Percentiles rank a stretch among this genome's conserved stretches.
Evolutionary conservation across 345 rosid species (phyloP).

Genomic region (Brassica incana): DNA sequence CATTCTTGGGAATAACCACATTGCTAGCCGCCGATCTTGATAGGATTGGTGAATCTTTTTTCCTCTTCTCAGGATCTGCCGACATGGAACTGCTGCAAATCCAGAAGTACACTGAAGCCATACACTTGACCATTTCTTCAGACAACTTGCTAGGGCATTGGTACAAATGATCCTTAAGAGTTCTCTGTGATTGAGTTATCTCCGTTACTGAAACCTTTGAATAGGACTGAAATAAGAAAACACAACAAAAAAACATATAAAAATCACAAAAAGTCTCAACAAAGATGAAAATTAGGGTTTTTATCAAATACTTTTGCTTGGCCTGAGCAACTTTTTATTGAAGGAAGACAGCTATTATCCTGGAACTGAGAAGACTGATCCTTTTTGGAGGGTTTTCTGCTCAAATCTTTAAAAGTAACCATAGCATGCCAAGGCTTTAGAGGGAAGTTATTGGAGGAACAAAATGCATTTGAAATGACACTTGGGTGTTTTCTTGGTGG

Average conservation of each 20-base stretch:
- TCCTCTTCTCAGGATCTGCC: constrained; percentile 42
- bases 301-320: constrained; percentile 45
- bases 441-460: constrained; percentile 75
- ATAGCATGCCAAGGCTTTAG: constrained; percentile 59
- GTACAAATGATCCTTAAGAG: constrained; percentile 75
- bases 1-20: constrained; percentile 54
- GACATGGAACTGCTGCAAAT: constrained; percentile 57
- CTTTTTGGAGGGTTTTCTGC: constrained; percentile 48
- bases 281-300: background rate
- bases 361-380: constrained; percentile 39
- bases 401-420: constrained; percentile 46
- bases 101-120: constrained; percentile 88
- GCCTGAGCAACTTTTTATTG: constrained; percentile 46
- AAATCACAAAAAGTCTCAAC: background rate
- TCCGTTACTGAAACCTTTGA: constrained; percentile 38
- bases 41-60: constrained; percentile 44
- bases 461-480: constrained; percentile 77
- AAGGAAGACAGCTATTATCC: constrained; percentile 40
- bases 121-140: constrained; percentile 87
- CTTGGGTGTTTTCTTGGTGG: constrained; percentile 69
- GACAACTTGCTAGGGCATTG: constrained; percentile 90
- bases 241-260: background rate
- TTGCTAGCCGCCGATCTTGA: constrained; percentile 65
- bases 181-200: constrained; percentile 45
- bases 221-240: constrained; percentile 38